These are phyloP conservation scores for Gentiana dahurica DNA, from an alignment of 257 asterid genomes.

Conservation along the genomic window DNA sequence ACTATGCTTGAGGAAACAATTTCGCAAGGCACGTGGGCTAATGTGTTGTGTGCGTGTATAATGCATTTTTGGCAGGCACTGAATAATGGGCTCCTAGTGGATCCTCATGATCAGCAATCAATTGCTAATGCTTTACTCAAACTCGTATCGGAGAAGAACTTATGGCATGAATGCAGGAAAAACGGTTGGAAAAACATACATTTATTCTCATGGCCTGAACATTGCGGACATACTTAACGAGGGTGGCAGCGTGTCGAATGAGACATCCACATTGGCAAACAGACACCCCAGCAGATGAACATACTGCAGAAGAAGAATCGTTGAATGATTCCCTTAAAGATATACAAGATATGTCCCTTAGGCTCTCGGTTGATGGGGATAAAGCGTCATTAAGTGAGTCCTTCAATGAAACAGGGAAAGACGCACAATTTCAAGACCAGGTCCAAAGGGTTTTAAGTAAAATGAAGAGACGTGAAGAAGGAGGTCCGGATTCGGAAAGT, in stretches of 20 bases:
- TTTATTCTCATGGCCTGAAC: slow-evolving; percentile 84
- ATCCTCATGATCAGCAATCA: slow-evolving; percentile 67
- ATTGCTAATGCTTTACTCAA: slow-evolving; percentile 65
- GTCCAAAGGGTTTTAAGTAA: slow-evolving; percentile 57
- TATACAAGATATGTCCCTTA: slow-evolving; percentile 59
- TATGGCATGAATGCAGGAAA: slow-evolving; percentile 66
- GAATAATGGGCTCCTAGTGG: slow-evolving; percentile 67
- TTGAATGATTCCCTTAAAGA: slow-evolving; percentile 75
- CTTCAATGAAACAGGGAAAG: slow-evolving; percentile 31
- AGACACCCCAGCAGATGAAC: slow-evolving; percentile 56
- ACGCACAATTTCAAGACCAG: slow-evolving; percentile 42
- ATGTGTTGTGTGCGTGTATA: too few species aligned
- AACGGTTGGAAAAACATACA: slow-evolving; percentile 77
- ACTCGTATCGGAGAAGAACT: slow-evolving; percentile 64
- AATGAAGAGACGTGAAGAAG: slow-evolving; percentile 45
- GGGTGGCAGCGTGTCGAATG: slow-evolving; percentile 74
- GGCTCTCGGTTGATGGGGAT: slow-evolving; percentile 81
- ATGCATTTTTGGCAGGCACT: slow-evolving; percentile 37
- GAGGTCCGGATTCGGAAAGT: slow-evolving; percentile 19
- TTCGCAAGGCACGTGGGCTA: too few species aligned
- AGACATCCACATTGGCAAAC: slow-evolving; percentile 91
- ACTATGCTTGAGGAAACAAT: too few species aligned
- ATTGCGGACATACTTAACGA: slow-evolving; percentile 69
- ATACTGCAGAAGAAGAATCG: slow-evolving; percentile 52
- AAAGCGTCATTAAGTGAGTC: slow-evolving; percentile 48